Base-by-base conservation (phyloP, 331 rosid species). In the Pyrus hybrid region DNA sequence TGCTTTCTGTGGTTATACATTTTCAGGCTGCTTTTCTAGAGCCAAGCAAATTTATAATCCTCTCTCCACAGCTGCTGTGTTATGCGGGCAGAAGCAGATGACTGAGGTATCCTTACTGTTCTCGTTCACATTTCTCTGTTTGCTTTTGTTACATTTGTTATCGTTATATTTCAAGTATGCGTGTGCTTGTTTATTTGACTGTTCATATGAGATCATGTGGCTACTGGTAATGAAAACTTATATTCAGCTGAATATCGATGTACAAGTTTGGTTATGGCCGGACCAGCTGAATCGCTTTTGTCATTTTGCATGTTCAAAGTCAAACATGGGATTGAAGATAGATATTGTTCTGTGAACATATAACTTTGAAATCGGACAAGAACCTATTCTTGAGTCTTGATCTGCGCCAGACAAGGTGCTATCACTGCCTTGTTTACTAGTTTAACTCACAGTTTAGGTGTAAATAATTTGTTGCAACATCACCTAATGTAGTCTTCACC, bases 61-160 rank as follows among this genome's bases (percentile, higher is more conserved):
- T 56, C 81, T 53, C 35, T 84, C 96, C 22, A 84, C 91, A 2
- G 93, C 90, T 68, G 99, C 86, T 65, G 83, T 95, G 70, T 88
- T 95, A 23, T 89, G 97, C 41, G 99, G 99, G 74, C 99, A 94
- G 82, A 94, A 88, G 82, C 91, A 90, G 84, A 92, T 95, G 97
- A 13, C n/a, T n/a, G n/a, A n/a, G n/a, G n/a, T n/a, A n/a, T n/a
- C n/a, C n/a, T n/a, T n/a, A n/a, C n/a, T n/a, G n/a, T n/a, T n/a
- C n/a, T n/a, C n/a, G n/a, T n/a, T n/a, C n/a, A n/a, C n/a, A n/a
- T n/a, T n/a, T n/a, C 97, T 45, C 67, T 23, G 26, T 69, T 43
- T 69, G 4, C 6, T 29, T 29, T 77, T 14, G 8, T 53, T 51
- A 51, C 16, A 6, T 23, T 21, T 47, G 35, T 32, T 29, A 5